Evolutionary conservation across 805 yeast genomes (phyloP).

Genomic region (Debaryomyces maramus): DNA sequence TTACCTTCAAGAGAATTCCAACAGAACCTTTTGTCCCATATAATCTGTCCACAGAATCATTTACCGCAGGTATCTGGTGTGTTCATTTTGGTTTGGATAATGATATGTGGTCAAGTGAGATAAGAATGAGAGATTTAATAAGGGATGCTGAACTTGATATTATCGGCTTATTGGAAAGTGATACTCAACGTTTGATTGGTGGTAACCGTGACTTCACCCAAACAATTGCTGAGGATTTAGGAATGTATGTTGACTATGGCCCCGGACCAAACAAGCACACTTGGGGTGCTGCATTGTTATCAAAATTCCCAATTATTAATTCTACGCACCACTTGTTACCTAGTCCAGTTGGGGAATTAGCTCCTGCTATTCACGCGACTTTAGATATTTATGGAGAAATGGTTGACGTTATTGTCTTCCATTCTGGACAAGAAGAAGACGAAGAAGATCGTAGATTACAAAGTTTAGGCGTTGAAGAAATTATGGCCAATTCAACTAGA

Average conservation of each 20-base stretch:
- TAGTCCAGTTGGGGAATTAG: conserved; percentile 96
- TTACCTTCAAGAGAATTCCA: conserved; percentile 57
- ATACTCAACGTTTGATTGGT: conserved; percentile 90
- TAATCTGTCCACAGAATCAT: conserved; percentile 53
- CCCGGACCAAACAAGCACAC: conserved; percentile 98
- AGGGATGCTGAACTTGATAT: conserved; percentile 87
- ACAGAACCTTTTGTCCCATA: conserved; percentile 64
- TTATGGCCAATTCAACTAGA: conserved; percentile 79
- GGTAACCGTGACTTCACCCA: conserved; percentile 95
- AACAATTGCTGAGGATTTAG: conserved; percentile 85
- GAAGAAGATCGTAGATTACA: conserved; percentile 90
- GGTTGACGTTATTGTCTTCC: conserved; percentile 95
- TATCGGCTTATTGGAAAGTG: conserved; percentile 87
- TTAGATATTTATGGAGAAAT: conserved; percentile 83
- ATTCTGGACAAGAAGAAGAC: conserved; percentile 97
- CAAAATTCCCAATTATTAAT: conserved; percentile 89
- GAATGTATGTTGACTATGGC: conserved; percentile 94
- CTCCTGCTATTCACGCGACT: conserved; percentile 97
- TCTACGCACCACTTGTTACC: conserved; percentile 92
- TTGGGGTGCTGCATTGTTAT: conserved; percentile 93
- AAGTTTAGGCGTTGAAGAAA: conserved; percentile 66
- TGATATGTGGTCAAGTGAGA: conserved; percentile 97
- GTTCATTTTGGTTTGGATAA: conserved; percentile 96
- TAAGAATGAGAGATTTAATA: conserved; percentile 81
- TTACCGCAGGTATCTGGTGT: conserved; percentile 98